Base-by-base conservation (phyloP, 1,284 basidiomycete species). In the Tylopilus orsonianus region DNA sequence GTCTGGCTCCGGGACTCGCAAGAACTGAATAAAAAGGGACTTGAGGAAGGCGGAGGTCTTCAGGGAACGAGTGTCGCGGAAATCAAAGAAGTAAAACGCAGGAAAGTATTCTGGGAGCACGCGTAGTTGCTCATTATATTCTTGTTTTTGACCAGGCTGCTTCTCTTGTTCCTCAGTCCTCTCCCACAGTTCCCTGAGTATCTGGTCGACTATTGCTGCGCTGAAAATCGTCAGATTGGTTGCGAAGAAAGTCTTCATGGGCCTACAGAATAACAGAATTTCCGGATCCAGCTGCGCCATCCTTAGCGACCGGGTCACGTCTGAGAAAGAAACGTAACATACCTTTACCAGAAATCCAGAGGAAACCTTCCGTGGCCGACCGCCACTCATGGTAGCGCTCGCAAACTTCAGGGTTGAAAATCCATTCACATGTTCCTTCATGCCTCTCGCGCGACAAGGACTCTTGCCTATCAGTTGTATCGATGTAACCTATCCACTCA, bases 1-100 rank as follows among this genome's bases (percentile, higher is more conserved):
- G 16, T 66, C 49, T 13, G 52, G 55, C 2, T 65, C 47, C 1
- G 52, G 57, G 9, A 56, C 50, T 38, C 64, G 61, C 8, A 66
- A n/a, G 41, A 62, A 66, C 50, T 62, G 61, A 16, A 52, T 50
- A 26, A 62, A 59, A n/a, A 62, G 52, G 6, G 60, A 61, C 26
- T 54, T 62, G 45, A 62, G 43, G 35, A 62, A 56, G 18, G 64
- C 41, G 22, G 53, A 35, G 2, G 41, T 48, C 30, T 44, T 50
- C 42, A 59, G 10, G 4, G 55, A 50, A 41, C 61, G 64, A 37
- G 35, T 46, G 42, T 65, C 64, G 19, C 62, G 62, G 44, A 56
- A 63, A 49, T 62, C 64, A 40, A 66, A 62, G 34, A 65, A 62
- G 48, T 63, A 62, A 43, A 59, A 56, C 1, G 52, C 64, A 6